Evolutionary conservation across 441 rosid species (phyloP), one percentile per base, ranked within the genome.

Genomic region (Biscutella laevigata): DNA sequence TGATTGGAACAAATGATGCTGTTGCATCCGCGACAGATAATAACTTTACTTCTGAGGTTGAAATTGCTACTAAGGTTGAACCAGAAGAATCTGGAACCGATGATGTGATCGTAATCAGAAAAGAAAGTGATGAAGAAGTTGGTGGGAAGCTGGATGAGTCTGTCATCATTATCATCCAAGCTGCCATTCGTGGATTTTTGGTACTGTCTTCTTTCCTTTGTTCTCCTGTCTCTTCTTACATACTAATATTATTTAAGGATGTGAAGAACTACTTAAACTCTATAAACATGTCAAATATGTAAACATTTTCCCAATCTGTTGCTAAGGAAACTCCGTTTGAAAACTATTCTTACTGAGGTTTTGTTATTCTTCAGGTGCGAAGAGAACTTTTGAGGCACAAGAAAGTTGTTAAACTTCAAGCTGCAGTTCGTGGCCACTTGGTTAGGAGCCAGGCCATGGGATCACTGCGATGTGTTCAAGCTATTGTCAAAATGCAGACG

Each of bases 361-460:
- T n/a, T n/a, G n/a, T n/a, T n/a, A n/a, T n/a, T n/a, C n/a, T n/a
- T 40, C 61, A 92, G 95, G 94, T 82, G 57, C 69, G 63, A 42
- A 84, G 58, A 63, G 84, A 82, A 65, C 73, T 86, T 55, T 35
- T 65, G 59, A 86, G 70, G 80, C 81, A 64, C 38, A 84, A 78
- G 77, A 86, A 74, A 57, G 79, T 84, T 26, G 69, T 88, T 27
- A 86, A 79, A 76, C 65, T 88, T 81, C 99, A 92, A 74, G 95
- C 99, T 66, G 88, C 83, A 48, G 83, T 81, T 10, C 88, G 97
- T 7, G 95, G 99, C 29, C 86, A 84, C 74, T 54, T 92, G 74
- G 95, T 88, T 47, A 76, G 99, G 61, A 88, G 50, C 58, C 92
- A 77, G 61, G 99, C 95, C 48, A 63, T 72, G 73, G 99, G 92